Evolutionary conservation across 2,329 filamentous ascomycete genomes (phyloP), one percentile per base, ranked within the genome.

Genomic region (Fusarium compactum): DNA sequence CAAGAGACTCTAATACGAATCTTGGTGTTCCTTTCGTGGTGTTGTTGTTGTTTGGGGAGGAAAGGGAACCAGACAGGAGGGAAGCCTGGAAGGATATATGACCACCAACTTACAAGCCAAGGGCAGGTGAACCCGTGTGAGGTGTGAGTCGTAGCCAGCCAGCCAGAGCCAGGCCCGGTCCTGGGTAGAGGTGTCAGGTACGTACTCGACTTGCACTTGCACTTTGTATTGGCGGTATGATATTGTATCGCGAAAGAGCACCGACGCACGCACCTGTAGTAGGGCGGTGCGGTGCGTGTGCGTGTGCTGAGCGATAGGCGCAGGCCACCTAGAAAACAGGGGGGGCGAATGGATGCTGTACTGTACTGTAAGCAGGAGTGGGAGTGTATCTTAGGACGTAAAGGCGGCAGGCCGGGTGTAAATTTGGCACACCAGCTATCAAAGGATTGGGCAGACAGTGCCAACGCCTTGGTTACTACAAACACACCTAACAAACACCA

Each of bases 1-100:
- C 86, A 84, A 82, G 81, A 83, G 83, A 86, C 83, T 86, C 86
- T 86, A 81, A 80, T 83, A 77, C 77, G 80, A 84, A 82, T 81
- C 79, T 80, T 83, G 80, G 80, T 83, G 83, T 82, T 84, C 84
- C 81, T 79, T 81, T 83, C 82, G 65, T 76, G 78, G 81, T 82
- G 79, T 82, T 85, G 80, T 81, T 85, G 82, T 84, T 85, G 82
- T 79, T 83, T 83, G 82, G 65, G 66, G 78, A 77, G 73, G 76
- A 79, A 62, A 51, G 41, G 74, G 54, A 75, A 63, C 72, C 76
- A 74, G 74, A 80, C 77, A 79, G 78, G 79, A 56, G 74, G 72
- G 73, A 77, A 72, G 66, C 69, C 69, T 69, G 71, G 75, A 72
- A 71, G 68, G 71, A 74, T 69, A 71, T 73, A 70, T 72, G 69